Evolutionary conservation across 306 rosid genomes (phyloP), one percentile per base, ranked within the genome.

Genomic region (Quercus dentata): DNA sequence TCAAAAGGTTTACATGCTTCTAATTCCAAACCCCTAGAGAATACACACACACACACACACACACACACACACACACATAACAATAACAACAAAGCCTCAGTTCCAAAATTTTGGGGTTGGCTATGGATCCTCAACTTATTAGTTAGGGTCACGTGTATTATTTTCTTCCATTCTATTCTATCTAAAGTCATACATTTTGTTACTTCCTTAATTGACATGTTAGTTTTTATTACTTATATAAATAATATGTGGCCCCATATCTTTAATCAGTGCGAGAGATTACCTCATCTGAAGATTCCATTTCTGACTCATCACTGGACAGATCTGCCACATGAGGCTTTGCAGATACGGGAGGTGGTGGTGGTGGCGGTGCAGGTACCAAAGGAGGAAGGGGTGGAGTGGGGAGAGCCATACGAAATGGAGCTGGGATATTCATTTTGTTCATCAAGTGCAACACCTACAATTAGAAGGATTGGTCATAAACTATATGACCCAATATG

Each of bases 281-380:
- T 90, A 94, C 99, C 97, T 95, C 97, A 75, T 92, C 99, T 61
- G 99, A 89, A 63, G 95, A 95, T 55, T 90, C 99, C 97, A 95
- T 92, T 87, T 95, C 99, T 20, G 99, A 95, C 84, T 95, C 99
- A 46, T 82, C 90, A 77, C 94, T 87, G 30, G 97, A 93, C 76
- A 80, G 71, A 87, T 90, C 86, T 57, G 89, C 78, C 56, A 56
- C 58, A 18, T 23, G 84, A 84, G 85, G 89, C 82, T 81, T 90
- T 30, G 70, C 19, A 51, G 85, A 72, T 69, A 79, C 69, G 52
- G 87, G 80, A 63, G 86, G 80, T 28, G 90, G 87, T 28, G 76
- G 82, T 20, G 83, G 86, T 2, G 85, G 84, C 11, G 88, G 92
- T 57, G 82, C 83, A 31, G 94, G 94, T 54, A 69, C 89, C 75